These are phyloP conservation scores for Backusella parvicylindrica DNA, from an alignment of 192 early-diverging fungal species.

Conservation along the genomic window DNA sequence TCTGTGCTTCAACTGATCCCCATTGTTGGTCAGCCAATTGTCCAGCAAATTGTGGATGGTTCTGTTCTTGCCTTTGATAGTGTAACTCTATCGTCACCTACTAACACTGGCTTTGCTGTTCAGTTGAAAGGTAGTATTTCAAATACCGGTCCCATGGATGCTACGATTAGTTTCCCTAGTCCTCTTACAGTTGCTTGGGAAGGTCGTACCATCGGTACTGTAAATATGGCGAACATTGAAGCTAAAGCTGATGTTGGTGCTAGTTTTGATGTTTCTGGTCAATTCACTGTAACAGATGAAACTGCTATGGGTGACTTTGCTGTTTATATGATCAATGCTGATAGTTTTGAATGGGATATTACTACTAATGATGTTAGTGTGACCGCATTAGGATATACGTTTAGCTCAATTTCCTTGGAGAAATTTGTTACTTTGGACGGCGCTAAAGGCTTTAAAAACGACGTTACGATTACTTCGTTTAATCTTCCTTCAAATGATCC, in stretches of 20 bases:
- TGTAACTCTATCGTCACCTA: conserved; percentile 33
- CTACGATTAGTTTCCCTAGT: conserved; percentile 42
- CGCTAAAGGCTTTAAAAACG: conserved; percentile 41
- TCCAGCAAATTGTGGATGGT: conserved; percentile 44
- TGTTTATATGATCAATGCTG: conserved; percentile 44
- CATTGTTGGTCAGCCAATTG: conserved; percentile 53
- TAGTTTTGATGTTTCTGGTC: conserved; percentile 36
- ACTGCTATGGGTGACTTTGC: conserved; percentile 47
- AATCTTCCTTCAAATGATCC: conserved; percentile 54
- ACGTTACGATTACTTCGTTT: conserved; percentile 37
- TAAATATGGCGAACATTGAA: conserved; percentile 40
- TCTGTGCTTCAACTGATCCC: conserved; percentile 46
- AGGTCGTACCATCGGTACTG: conserved; percentile 38
- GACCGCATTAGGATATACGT: conserved; percentile 47
- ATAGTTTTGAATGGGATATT: conserved; percentile 48
- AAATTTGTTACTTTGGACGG: conserved; percentile 48
- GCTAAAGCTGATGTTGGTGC: conserved; percentile 47
- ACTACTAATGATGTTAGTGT: conserved; percentile 42
- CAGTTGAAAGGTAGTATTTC: conserved; percentile 43
- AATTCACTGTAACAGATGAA: conserved; percentile 40
- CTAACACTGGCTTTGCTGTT: conserved; percentile 40
- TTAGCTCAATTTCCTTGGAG: conserved; percentile 43
- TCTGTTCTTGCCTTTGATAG: conserved; percentile 35
- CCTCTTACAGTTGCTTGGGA: conserved; percentile 38
- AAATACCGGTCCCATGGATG: conserved; percentile 44